These are phyloP conservation scores for Tolypocladium tropicale DNA, from an alignment of 2,329 filamentous ascomycete genomes.

Conservation along the genomic window DNA sequence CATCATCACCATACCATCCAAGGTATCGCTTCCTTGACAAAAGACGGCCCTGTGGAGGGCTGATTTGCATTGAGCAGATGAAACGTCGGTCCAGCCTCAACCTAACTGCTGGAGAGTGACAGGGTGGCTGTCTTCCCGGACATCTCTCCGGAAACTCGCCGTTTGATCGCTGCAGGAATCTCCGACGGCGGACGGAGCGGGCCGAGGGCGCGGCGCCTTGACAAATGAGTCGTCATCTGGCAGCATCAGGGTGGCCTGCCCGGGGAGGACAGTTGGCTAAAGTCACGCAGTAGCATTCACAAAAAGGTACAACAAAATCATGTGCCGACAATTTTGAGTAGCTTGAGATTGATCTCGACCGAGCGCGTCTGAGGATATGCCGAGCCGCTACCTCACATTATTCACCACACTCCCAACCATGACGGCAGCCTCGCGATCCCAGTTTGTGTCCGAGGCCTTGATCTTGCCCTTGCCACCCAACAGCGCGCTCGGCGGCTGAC, in stretches of 20 bases:
- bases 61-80: no score
- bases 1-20: no score
- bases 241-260: no score
- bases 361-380: not conserved
- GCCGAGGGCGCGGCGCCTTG: no score
- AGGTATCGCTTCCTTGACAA: no score
- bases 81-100: not conserved
- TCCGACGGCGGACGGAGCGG: not conserved
- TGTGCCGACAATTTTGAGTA: not conserved
- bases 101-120: not conserved
- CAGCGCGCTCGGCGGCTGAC: conserved; percentile 52
- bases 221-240: no score
- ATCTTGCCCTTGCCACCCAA: conserved; percentile 30
- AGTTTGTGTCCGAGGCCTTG: conserved; percentile 42
- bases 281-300: no score
- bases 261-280: no score
- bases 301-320: no score
- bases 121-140: not conserved
- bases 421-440: conserved; percentile 88
- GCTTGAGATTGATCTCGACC: not conserved
- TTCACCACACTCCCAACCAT: conserved; percentile 81
- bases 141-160: not conserved
- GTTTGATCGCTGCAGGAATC: not conserved
- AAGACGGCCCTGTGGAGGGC: no score
- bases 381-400: conserved; percentile 27